phyloP scores from a whole-genome alignment of 306 rosid genomes.

The Neltuma alba region DNA sequence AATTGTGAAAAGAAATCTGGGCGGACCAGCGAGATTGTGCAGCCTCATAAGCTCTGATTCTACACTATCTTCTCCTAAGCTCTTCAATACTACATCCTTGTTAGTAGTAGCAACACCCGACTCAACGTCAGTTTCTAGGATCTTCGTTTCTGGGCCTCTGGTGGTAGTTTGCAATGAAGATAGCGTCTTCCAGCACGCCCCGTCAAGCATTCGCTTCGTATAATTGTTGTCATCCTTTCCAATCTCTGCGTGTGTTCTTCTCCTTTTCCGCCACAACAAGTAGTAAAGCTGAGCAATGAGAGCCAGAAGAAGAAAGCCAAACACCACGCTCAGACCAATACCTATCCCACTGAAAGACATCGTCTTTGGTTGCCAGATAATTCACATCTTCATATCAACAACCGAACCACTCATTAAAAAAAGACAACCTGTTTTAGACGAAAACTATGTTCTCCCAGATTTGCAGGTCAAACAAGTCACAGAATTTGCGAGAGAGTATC shows the following conservation, averaged over 20 bases:
- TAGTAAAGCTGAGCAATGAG: constrained; percentile 75
- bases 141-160: constrained; percentile 33
- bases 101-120: constrained; percentile 36
- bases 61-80: constrained; percentile 55
- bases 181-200: constrained; percentile 50
- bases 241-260: constrained; percentile 47
- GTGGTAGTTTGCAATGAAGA: constrained; percentile 8
- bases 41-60: constrained; percentile 80
- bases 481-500: not conserved
- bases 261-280: constrained; percentile 69
- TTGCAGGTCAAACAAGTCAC: not conserved
- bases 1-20: constrained; percentile 78
- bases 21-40: constrained; percentile 82
- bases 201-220: constrained; percentile 50
- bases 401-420: not conserved
- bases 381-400: constrained; percentile 46
- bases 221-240: constrained; percentile 48
- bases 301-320: constrained; percentile 67
- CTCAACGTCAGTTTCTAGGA: constrained; percentile 51
- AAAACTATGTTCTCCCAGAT: not conserved
- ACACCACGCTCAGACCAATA: constrained; percentile 62
- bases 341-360: constrained; percentile 65
- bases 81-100: constrained; percentile 49
- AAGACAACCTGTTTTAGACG: not conserved
- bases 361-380: constrained; percentile 34